Percentiles rank a stretch among this genome's conserved stretches.
These are phyloP conservation scores for Nakazawaea wickerhamii DNA, from an alignment of 805 yeast genomes.

Conservation along the genomic window DNA sequence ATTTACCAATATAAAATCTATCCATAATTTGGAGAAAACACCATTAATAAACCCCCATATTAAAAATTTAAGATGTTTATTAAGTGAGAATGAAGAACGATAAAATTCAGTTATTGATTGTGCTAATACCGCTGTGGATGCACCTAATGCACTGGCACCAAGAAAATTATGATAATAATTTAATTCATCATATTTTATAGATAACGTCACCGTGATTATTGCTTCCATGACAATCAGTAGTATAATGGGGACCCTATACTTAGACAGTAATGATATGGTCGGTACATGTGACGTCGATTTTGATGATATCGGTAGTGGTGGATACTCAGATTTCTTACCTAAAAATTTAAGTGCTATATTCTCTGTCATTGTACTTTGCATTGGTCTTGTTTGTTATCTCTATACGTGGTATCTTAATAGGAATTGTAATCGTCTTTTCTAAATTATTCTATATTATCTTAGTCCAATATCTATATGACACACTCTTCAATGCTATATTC, in stretches of 20 bases:
- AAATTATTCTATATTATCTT: too few relatives aligned
- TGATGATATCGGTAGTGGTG: conserved; percentile 6
- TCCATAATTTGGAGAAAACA: conserved; percentile 41
- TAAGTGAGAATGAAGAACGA: conserved; percentile 18
- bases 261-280: background rate
- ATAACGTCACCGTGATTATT: background rate
- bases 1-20: conserved; percentile 35
- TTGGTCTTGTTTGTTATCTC: background rate
- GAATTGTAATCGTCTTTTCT: too few relatives aligned
- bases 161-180: conserved; percentile 21
- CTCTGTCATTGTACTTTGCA: background rate
- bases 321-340: conserved; percentile 5
- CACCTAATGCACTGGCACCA: conserved; percentile 23
- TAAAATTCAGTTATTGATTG: conserved; percentile 25
- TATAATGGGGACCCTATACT: background rate
- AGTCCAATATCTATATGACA: too few relatives aligned
- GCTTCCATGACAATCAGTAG: conserved; percentile 1
- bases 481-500: too few relatives aligned
- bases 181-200: conserved; percentile 18
- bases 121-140: conserved; percentile 24
- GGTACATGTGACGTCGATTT: conserved; percentile 8
- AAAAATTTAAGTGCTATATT: conserved; percentile 5
- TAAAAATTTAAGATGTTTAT: conserved; percentile 39
- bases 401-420: background rate
- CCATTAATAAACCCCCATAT: conserved; percentile 63